These are phyloP conservation scores for Clonostachys byssicola DNA, from an alignment of 2,329 filamentous ascomycete genomes.

Conservation along the genomic window DNA sequence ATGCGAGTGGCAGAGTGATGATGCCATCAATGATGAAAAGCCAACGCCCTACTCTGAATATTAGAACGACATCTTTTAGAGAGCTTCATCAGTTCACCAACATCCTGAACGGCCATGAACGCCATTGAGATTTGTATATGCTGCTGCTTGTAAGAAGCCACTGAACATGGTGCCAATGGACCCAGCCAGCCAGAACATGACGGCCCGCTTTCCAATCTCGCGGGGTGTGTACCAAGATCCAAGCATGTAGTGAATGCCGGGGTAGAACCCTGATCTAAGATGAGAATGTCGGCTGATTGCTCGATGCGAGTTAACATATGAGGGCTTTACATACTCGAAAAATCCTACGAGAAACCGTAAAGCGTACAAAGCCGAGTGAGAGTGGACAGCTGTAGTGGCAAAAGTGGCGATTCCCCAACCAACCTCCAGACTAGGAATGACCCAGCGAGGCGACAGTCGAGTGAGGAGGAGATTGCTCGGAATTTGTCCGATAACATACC, in stretches of 20 bases:
- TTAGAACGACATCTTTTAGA: too few species aligned
- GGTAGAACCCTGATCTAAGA: constrained; percentile 21
- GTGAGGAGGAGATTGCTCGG: constrained; percentile 48
- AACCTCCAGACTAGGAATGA: constrained; percentile 46
- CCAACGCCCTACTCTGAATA: constrained; percentile 45
- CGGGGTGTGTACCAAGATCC: constrained; percentile 48
- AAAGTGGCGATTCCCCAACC: constrained; percentile 54
- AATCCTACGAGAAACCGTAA: constrained; percentile 51
- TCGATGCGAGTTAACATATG: too few species aligned
- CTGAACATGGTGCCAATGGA: constrained; percentile 47
- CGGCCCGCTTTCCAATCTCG: constrained; percentile 41
- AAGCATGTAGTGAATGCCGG: constrained; percentile 42
- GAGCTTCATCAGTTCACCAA: too few species aligned
- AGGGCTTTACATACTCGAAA: constrained; percentile 31
- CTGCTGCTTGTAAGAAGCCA: constrained; percentile 41
- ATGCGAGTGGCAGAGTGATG: constrained; percentile 25
- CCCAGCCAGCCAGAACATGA: constrained; percentile 44
- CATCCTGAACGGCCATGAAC: constrained; percentile 40
- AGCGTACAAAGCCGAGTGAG: constrained; percentile 43
- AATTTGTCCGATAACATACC: constrained; percentile 44
- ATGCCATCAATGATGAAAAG: constrained; percentile 31
- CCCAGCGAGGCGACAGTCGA: constrained; percentile 31
- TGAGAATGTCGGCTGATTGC: constrained; percentile 20
- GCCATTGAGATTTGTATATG: constrained; percentile 31
- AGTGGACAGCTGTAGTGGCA: constrained; percentile 43